Percentiles rank a stretch among this genome's conserved stretches.
Conservation (phyloP, 176 grass and related monocot genomes). For the Cenchrus purpureus region DNA sequence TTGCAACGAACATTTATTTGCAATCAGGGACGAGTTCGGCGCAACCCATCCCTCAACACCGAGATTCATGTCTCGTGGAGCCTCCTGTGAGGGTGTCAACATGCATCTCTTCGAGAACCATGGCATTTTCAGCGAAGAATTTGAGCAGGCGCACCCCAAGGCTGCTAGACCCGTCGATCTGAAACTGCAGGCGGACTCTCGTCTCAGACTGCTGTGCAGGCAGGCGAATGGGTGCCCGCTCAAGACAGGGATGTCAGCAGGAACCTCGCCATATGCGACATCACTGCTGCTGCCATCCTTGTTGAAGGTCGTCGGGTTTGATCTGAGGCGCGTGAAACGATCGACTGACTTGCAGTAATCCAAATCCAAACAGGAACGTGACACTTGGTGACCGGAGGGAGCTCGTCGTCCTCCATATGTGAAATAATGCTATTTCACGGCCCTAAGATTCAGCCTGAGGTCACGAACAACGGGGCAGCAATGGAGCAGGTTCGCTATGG, state of each 20-base stretch:
- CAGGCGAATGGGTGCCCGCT: neutral
- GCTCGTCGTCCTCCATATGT: too few relatives aligned
- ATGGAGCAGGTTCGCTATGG: too few relatives aligned
- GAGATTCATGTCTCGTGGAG: neutral
- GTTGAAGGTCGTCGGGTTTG: neutral
- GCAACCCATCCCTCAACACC: neutral
- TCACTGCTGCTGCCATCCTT: neutral
- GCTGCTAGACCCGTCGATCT: neutral
- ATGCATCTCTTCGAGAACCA: neutral
- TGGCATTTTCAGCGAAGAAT: neutral
- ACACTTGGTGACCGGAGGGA: too few relatives aligned
- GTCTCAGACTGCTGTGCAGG: neutral
- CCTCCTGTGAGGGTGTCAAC: neutral
- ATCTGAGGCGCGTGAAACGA: neutral
- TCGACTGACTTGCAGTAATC: too few relatives aligned
- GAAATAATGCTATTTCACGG: too few relatives aligned
- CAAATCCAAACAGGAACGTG: too few relatives aligned
- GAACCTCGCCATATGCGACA: neutral
- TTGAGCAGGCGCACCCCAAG: constrained; percentile 15
- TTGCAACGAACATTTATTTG: too few relatives aligned
- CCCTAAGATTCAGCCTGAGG: too few relatives aligned
- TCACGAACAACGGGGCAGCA: too few relatives aligned
- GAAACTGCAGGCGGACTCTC: neutral
- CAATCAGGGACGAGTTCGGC: neutral
- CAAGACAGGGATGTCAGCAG: neutral